These are phyloP conservation scores for Scenedesmus sp. DNA, from an alignment of 163 green algal genomes.

Conservation along the genomic window DNA sequence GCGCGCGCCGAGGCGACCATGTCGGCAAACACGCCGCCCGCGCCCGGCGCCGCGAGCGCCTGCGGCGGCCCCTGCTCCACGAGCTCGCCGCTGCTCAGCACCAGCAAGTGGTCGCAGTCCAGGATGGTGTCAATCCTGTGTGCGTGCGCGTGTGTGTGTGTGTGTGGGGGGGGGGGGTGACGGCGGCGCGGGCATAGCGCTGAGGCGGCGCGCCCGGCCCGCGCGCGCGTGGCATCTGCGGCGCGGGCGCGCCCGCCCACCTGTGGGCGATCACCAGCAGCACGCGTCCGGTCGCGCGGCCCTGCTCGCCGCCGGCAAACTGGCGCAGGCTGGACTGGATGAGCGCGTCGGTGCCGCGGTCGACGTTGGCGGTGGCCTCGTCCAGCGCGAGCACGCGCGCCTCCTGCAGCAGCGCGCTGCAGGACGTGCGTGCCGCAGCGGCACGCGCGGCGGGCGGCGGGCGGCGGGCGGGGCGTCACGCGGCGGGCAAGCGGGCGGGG, in stretches of 20 bases:
- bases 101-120: slow-evolving; percentile 74
- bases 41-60: slow-evolving; percentile 45
- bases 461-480: too few species aligned
- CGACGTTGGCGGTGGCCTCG: slow-evolving; percentile 68
- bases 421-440: too few species aligned
- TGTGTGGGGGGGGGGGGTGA: too few species aligned
- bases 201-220: too few species aligned
- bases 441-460: too few species aligned
- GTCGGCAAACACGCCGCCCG: slow-evolving; percentile 50
- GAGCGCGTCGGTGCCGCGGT: slow-evolving; percentile 62
- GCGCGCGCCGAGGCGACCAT: slow-evolving; percentile 59
- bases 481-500: too few species aligned
- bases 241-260: too few species aligned
- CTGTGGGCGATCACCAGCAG: slow-evolving; percentile 80
- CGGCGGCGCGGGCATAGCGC: too few species aligned
- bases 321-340: slow-evolving; percentile 59
- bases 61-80: slow-evolving; percentile 57
- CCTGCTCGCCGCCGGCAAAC: slow-evolving; percentile 38
- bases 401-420: slow-evolving; percentile 60
- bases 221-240: too few species aligned
- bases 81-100: slow-evolving; percentile 59
- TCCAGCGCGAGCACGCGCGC: slow-evolving; percentile 62
- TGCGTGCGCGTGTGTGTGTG: too few species aligned
- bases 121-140: slow-evolving; percentile 85
- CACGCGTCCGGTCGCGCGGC: slow-evolving; percentile 48